Conservation (phyloP, 2,329 filamentous ascomycete genomes). For the Allantophomopsis cytisporea region DNA sequence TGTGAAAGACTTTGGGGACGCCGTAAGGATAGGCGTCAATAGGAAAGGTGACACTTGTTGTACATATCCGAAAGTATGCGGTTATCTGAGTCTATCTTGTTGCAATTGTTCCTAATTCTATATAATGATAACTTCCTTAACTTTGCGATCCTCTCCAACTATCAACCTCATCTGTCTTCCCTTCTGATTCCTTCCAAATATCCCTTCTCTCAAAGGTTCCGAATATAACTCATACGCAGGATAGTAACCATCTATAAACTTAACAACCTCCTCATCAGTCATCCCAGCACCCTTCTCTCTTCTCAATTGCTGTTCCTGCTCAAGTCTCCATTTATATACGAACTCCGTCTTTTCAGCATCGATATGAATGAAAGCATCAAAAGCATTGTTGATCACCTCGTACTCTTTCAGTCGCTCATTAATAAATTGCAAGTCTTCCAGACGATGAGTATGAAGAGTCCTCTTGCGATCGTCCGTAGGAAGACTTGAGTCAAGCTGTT, state of each 20-base stretch:
- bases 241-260: constrained; percentile 48
- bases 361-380: constrained; percentile 50
- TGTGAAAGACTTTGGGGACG: too few species aligned
- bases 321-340: constrained; percentile 54
- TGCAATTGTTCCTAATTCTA: constrained; percentile 1
- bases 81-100: too few species aligned
- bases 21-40: too few species aligned
- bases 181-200: constrained; percentile 22
- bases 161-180: constrained; percentile 35
- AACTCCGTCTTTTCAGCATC: constrained; percentile 48
- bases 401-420: constrained; percentile 45
- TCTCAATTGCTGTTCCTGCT: constrained; percentile 49
- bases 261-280: constrained; percentile 48
- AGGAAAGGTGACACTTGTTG: too few species aligned
- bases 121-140: constrained; percentile 20
- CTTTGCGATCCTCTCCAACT: constrained; percentile 29
- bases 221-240: constrained; percentile 43
- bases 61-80: constrained; percentile 24
- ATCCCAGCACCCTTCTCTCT: constrained; percentile 45
- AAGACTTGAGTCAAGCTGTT: constrained; percentile 23
- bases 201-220: constrained; percentile 30
- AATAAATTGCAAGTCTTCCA: constrained; percentile 41
- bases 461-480: constrained; percentile 15
- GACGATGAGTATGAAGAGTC: constrained; percentile 35
- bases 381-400: constrained; percentile 40